A percentile compares a stretch with the other conserved stretches of the same genome.
phyloP scores from a whole-genome alignment of 1,284 basidiomycete species.

The Apiotrichum laibachii region DNA sequence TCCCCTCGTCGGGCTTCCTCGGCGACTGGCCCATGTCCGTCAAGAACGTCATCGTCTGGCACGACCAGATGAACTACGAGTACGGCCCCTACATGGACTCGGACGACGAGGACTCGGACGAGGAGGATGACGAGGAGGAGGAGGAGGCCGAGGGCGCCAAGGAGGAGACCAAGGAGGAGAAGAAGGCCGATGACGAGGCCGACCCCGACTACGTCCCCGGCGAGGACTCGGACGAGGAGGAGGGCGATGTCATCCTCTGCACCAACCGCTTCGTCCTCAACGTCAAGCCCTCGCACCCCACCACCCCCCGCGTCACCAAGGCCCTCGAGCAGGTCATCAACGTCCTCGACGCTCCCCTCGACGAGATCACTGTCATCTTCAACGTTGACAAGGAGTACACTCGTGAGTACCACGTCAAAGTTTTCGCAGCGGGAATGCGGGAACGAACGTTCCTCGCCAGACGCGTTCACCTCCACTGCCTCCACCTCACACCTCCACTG shows the following conservation, averaged over 20 bases:
- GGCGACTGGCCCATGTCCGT: slow-evolving; percentile 5
- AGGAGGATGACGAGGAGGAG: not conserved
- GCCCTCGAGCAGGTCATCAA: slow-evolving; percentile 9
- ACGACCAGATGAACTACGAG: slow-evolving; percentile 6
- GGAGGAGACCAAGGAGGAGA: not conserved
- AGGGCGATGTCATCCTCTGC: slow-evolving; percentile 1
- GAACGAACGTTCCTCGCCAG: too few relatives aligned
- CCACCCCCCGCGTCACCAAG: slow-evolving; percentile 5
- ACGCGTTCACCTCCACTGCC: too few relatives aligned
- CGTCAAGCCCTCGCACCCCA: slow-evolving; percentile 5
- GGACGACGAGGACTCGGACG: slow-evolving; percentile 4
- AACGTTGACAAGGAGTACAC: slow-evolving; percentile 8
- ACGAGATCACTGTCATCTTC: slow-evolving; percentile 6
- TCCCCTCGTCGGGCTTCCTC: slow-evolving; percentile 3
- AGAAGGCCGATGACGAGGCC: not conserved
- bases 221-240: not conserved
- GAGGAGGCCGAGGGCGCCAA: not conserved
- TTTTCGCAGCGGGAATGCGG: not conserved
- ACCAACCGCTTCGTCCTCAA: slow-evolving; percentile 5
- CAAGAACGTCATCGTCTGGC: slow-evolving; percentile 1
- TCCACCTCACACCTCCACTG: not conserved
- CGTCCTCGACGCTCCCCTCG: not conserved
- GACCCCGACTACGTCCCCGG: not conserved
- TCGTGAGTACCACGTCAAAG: not conserved
- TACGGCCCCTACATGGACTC: slow-evolving; percentile 2